These are phyloP conservation scores for Taiozyma onychis DNA, from an alignment of 1,139 yeast species.

Conservation along the genomic window DNA sequence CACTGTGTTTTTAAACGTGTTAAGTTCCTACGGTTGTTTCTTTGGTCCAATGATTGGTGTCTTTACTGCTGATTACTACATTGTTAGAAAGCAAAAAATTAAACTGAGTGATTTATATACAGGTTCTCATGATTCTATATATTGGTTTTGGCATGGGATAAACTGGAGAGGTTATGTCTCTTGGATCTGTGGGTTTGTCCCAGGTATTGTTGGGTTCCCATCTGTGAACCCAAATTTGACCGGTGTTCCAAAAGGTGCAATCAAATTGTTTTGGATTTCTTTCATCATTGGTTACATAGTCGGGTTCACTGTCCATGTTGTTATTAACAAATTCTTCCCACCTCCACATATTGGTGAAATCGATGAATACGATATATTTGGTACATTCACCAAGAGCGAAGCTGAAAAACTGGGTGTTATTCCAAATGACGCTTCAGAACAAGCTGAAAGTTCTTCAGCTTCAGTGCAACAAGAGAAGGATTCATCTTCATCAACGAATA, in stretches of 20 bases:
- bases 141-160: conserved; percentile 29
- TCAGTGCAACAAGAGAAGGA: conserved; percentile 3
- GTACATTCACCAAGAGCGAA: conserved; percentile 29
- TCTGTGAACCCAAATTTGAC: conserved; percentile 27
- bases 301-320: conserved; percentile 25
- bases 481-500: conserved; percentile 1
- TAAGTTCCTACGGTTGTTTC: conserved; percentile 29
- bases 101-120: conserved; percentile 28
- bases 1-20: conserved; percentile 27
- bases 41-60: conserved; percentile 28
- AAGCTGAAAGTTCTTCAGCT: neutral
- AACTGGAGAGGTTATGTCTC: conserved; percentile 25
- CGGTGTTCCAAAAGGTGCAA: conserved; percentile 25
- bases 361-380: conserved; percentile 31
- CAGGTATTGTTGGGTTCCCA: conserved; percentile 34
- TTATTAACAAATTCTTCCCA: conserved; percentile 27
- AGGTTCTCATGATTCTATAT: conserved; percentile 24
- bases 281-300: conserved; percentile 29
- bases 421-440: conserved; percentile 14
- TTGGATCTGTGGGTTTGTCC: conserved; percentile 30
- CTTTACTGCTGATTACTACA: conserved; percentile 26
- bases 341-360: conserved; percentile 30
- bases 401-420: conserved; percentile 20
- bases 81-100: conserved; percentile 26
- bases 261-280: conserved; percentile 28